Percentiles rank a stretch among this genome's conserved stretches.
Evolutionary conservation across 768 basidiomycete genomes (phyloP).

Genomic region (Pleurotus ostreatus): DNA sequence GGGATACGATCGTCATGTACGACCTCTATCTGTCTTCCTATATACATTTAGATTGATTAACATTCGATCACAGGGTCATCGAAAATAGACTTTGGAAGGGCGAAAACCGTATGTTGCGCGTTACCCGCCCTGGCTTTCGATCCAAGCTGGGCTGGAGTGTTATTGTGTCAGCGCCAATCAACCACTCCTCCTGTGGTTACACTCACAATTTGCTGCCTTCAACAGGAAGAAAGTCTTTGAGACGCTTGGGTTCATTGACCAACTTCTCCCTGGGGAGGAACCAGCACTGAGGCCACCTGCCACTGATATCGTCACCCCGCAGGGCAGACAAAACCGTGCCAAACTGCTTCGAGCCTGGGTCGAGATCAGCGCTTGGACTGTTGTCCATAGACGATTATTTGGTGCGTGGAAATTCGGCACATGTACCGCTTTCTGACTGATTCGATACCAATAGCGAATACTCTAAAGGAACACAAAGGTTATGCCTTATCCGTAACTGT

Average conservation of each 20-base stretch:
- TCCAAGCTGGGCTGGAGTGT: constrained; percentile 64
- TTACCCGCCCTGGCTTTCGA: constrained; percentile 52
- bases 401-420: constrained; percentile 25
- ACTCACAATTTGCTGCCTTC: constrained; percentile 4
- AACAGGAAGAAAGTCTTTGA: constrained; percentile 42
- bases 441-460: constrained; percentile 28
- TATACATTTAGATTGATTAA: constrained; percentile 10
- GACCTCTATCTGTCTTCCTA: constrained; percentile 16
- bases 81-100: constrained; percentile 76
- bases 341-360: constrained; percentile 79
- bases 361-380: constrained; percentile 65
- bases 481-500: constrained; percentile 46
- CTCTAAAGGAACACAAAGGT: constrained; percentile 39
- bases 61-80: constrained; percentile 39
- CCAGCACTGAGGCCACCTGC: constrained; percentile 49
- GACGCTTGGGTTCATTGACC: constrained; percentile 35
- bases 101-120: constrained; percentile 54
- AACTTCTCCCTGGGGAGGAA: constrained; percentile 26
- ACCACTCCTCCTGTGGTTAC: constrained; percentile 1
- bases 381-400: constrained; percentile 48
- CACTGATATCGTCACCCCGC: constrained; percentile 40
- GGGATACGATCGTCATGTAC: constrained; percentile 69
- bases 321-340: constrained; percentile 49
- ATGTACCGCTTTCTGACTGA: not conserved
- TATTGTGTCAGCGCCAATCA: constrained; percentile 43